Conservation (phyloP, 2,329 filamentous ascomycete genomes). For the Parastagonospora nodorum region DNA sequence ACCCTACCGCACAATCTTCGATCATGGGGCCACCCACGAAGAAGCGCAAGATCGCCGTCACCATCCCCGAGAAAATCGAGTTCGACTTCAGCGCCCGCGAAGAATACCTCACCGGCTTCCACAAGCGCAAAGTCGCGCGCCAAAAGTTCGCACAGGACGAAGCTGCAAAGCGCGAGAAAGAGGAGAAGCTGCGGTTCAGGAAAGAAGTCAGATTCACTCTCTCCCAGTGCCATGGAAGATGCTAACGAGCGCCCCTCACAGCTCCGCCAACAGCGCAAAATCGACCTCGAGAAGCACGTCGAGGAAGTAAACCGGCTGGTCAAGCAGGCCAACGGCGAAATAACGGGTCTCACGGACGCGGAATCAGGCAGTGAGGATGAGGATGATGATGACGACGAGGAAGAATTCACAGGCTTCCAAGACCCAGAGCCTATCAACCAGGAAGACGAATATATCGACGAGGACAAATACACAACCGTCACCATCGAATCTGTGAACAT, state of each 20-base stretch:
- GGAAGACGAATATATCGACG: constrained; percentile 94
- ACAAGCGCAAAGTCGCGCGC: constrained; percentile 89
- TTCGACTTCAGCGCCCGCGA: constrained; percentile 81
- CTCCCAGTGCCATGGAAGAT: neutral
- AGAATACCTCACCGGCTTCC: constrained; percentile 93
- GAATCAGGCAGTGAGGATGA: constrained; percentile 53
- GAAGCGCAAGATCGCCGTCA: constrained; percentile 44
- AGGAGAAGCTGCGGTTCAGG: constrained; percentile 75
- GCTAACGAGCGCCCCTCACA: constrained; percentile 48
- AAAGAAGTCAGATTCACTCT: constrained; percentile 73
- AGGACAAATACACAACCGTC: constrained; percentile 93
- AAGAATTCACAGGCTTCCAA: constrained; percentile 42
- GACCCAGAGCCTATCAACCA: constrained; percentile 69
- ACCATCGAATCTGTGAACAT: constrained; percentile 89
- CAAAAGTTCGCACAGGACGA: constrained; percentile 84
- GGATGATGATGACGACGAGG: constrained; percentile 69
- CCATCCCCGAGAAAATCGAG: constrained; percentile 74
- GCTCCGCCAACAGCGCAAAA: constrained; percentile 82
- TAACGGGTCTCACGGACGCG: constrained; percentile 35
- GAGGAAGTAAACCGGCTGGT: constrained; percentile 74
- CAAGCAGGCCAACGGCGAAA: constrained; percentile 59
- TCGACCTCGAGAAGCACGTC: constrained; percentile 82
- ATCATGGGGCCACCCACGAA: constrained; percentile 34
- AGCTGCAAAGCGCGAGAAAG: constrained; percentile 74
- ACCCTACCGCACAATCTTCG: neutral